Evolutionary conservation across 2,329 filamentous ascomycete species (phyloP).

Genomic region (Fusarium sp.): DNA sequence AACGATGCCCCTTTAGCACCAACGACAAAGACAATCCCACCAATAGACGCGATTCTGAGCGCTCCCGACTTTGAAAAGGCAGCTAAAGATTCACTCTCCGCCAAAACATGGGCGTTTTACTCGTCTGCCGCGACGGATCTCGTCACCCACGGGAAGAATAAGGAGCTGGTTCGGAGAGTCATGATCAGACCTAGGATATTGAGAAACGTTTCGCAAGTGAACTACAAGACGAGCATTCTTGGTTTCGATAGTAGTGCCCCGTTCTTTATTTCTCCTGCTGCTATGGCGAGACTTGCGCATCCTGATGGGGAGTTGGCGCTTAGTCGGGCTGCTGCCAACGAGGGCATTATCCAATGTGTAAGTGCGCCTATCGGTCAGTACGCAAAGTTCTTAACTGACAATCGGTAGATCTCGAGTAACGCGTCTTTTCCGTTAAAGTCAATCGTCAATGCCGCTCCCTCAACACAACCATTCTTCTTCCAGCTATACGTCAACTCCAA

Average conservation of each 20-base stretch:
- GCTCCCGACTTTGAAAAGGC: conserved; percentile 64
- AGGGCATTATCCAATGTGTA: conserved; percentile 42
- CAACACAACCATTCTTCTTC: conserved; percentile 38
- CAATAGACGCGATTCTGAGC: background rate
- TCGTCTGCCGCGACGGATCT: conserved; percentile 71
- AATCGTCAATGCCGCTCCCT: conserved; percentile 32
- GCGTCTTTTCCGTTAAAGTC: conserved; percentile 38
- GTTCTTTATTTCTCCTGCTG: conserved; percentile 71
- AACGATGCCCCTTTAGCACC: background rate
- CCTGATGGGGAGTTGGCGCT: conserved; percentile 64
- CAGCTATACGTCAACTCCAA: conserved; percentile 65
- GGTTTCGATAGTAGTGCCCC: conserved; percentile 61
- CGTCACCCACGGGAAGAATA: conserved; percentile 66
- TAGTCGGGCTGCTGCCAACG: conserved; percentile 35
- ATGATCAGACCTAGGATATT: conserved; percentile 68
- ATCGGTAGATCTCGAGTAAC: conserved; percentile 32
- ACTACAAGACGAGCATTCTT: conserved; percentile 63
- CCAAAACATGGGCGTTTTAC: conserved; percentile 75
- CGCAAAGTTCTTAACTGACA: fast-evolving
- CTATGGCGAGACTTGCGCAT: conserved; percentile 71
- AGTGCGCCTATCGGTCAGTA: background rate
- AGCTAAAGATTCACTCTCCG: conserved; percentile 62
- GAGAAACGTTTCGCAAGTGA: conserved; percentile 62
- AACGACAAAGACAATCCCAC: background rate
- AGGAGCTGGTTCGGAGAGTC: conserved; percentile 62